Base-by-base conservation (phyloP, 2,329 filamentous ascomycete genomes). In the Aspergillus sp. region DNA sequence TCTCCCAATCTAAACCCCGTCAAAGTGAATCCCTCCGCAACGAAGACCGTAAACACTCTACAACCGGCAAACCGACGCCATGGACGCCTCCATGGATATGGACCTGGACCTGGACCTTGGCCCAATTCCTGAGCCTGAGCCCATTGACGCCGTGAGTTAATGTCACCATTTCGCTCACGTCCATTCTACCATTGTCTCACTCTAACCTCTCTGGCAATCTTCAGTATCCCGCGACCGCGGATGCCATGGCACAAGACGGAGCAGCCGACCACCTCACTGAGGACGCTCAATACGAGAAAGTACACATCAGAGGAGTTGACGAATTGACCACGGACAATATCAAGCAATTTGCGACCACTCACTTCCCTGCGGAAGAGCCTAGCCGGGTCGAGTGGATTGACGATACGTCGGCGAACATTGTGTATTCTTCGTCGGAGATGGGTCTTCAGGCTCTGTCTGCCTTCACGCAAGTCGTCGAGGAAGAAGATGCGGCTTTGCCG, bases 381-480 rank as follows among this genome's bases (percentile, higher is more conserved):
- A 80, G 84, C 57, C 83, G 85, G 62, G 82, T 97, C 63, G 92
- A 98, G 78, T 99, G 95, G 95, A 92, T 99, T 65, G 91, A 98
- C 73, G 95, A 99, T 75, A 88, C 86, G 6, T 94, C 92, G 0
- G 91, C 92, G 63, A 98, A 98, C 72, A 81, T 97, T 55, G 77
- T 96, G 55, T 98, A 95, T 78, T 80, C 81, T 58, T 81, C 78
- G 39, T 71, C 80, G 12, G 79, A 83, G 49, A 76, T 82, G 12
- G 87, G 86, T 2, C 69, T 80, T 5, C 73, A 80, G 54, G 86
- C 86, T 20, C 77, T 89, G 24, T 69, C 73, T 32, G 78, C 80
- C 4, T 78, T 89, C 52, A 77, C 75, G 4, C 71, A 78, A 58
- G 65, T 71, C 18, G 63, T 57, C 49, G 74, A 73, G 42, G 73